Evolutionary conservation across 306 rosid genomes (phyloP), one percentile per base, ranked within the genome.

Genomic region (Pachyrhizus erosus): DNA sequence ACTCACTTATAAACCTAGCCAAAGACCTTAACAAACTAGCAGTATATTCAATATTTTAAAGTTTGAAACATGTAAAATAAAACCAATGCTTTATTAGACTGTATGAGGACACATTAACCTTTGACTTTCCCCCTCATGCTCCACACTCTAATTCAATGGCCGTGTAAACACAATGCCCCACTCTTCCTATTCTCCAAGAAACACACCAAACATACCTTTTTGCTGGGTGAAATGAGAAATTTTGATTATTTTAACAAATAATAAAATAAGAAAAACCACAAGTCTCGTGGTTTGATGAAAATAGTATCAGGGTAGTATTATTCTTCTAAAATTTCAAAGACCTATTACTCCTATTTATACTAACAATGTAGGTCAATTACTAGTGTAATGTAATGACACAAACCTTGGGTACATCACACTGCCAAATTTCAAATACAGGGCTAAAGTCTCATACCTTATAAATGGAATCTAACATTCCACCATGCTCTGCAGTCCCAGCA

Each of bases 381-480:
- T 34, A 74, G 67, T 14, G 34, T 18, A 39, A 52, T 7, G 40
- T 17, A 3, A 6, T 31, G 70, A 64, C 45, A 64, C 24, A 37
- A 34, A n/a, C 48, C 8, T 34, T 17, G 27, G 7, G 72, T 34
- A 20, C 37, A 67, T 29, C 49, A 67, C 27, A 18, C 29, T 27
- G 15, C 42, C 69, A 66, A 20, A 23, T 1, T 29, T 45, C 21
- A 13, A 12, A 61, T 42, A 62, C n/a, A 45, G 61, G 11, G 52
- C 64, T 45, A 23, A n/a, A 23, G 37, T 55, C 39, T 23, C 45
- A 65, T 61, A 61, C 13, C 61, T 26, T 34, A 34, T 24, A 46
- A 21, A 49, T 54, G 31, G 48, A 66, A 65, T 37, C 74, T 65
- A 40, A 66, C 60, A 71, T 67, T 26, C 66, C 82, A 54, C 43